Evolutionary conservation across 78 protist species (phyloP).

Genomic region (Dictyostelium capitatum): DNA sequence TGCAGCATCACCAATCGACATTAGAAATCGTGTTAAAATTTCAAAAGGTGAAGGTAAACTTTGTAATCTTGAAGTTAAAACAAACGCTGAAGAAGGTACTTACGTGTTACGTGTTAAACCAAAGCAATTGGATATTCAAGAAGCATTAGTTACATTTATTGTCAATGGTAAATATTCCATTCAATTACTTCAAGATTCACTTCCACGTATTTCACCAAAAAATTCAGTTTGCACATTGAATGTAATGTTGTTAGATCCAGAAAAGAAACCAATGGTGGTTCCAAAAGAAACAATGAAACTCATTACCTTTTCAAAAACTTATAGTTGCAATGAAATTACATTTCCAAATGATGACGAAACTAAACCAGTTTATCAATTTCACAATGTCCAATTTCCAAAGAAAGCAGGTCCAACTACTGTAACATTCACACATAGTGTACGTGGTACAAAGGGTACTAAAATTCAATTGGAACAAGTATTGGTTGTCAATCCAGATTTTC

Average conservation of each 20-base stretch:
- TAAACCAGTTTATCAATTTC: slow-evolving; percentile 33
- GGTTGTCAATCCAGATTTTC: slow-evolving; percentile 30
- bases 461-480: slow-evolving; percentile 9
- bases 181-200: background rate
- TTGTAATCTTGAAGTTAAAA: slow-evolving; percentile 16
- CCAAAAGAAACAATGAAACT: slow-evolving; percentile 2
- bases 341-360: background rate
- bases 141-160: slow-evolving; percentile 20
- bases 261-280: background rate
- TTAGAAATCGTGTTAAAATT: slow-evolving; percentile 7
- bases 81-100: slow-evolving; percentile 33
- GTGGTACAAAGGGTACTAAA: slow-evolving; percentile 13
- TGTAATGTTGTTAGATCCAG: slow-evolving; percentile 19
- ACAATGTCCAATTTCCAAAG: background rate
- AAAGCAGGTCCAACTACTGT: slow-evolving; percentile 32
- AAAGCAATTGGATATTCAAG: slow-evolving; percentile 15
- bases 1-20: slow-evolving; percentile 3
- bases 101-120: slow-evolving; percentile 25
- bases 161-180: slow-evolving; percentile 24
- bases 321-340: background rate
- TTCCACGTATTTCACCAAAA: background rate
- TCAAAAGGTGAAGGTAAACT: slow-evolving; percentile 38
- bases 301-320: background rate
- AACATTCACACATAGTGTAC: background rate
- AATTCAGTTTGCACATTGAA: background rate